These are phyloP conservation scores for Inga oerstediana DNA, from an alignment of 306 rosid genomes.

Conservation along the genomic window DNA sequence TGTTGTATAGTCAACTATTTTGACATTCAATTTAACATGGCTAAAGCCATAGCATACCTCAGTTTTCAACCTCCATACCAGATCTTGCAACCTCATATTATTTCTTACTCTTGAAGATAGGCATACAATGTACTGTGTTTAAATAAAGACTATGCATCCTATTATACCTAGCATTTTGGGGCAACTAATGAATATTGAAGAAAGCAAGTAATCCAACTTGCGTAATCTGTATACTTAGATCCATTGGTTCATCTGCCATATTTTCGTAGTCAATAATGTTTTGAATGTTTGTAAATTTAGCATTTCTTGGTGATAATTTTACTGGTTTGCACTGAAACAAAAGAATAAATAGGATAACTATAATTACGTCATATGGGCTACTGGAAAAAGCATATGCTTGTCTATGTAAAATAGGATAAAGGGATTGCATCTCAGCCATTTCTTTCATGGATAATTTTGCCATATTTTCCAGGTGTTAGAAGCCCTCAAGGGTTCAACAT, in stretches of 20 bases:
- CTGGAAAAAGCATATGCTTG: not conserved
- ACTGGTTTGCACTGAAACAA: not conserved
- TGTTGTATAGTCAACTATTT: not conserved
- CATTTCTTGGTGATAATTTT: not conserved
- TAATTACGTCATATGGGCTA: not conserved
- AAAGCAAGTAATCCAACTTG: not conserved
- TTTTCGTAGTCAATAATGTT: not conserved
- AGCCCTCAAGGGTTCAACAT: constrained; percentile 91
- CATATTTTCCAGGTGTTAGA: constrained; percentile 71
- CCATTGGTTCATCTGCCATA: not conserved
- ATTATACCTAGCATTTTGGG: not conserved
- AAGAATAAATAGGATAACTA: not conserved
- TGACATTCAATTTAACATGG: not conserved
- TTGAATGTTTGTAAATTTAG: not conserved
- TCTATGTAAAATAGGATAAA: not conserved
- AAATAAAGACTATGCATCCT: not conserved
- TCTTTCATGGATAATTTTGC: constrained; percentile 15
- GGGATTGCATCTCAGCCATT: not conserved
- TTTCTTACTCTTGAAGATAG: not conserved
- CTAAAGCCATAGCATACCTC: not conserved
- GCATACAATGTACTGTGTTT: not conserved
- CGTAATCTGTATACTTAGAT: not conserved
- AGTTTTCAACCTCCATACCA: not conserved
- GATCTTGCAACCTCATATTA: not conserved
- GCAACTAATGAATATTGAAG: not conserved